These are phyloP conservation scores for Candida tallmaniae DNA, from an alignment of 805 yeast species.

Conservation along the genomic window DNA sequence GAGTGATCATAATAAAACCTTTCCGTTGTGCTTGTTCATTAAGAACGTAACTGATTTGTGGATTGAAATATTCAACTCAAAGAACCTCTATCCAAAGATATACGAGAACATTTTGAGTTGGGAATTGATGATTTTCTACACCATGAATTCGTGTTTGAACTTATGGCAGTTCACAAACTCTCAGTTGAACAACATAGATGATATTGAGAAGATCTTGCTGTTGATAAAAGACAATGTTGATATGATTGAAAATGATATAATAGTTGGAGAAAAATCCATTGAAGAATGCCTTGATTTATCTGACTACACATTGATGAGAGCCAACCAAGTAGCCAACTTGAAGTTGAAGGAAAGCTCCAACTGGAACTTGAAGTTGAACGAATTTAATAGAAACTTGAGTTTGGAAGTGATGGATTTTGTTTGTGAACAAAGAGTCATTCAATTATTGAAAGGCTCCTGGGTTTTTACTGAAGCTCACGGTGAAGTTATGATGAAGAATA, in stretches of 20 bases:
- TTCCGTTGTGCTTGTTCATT: constrained; percentile 45
- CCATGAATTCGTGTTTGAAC: constrained; percentile 53
- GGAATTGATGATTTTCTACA: constrained; percentile 50
- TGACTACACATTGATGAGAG: constrained; percentile 42
- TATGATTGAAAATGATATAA: constrained; percentile 20
- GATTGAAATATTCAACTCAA: constrained; percentile 29
- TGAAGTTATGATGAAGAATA: constrained; percentile 18
- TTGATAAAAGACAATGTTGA: constrained; percentile 35
- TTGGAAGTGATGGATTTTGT: constrained; percentile 66
- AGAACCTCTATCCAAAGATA: constrained; percentile 31
- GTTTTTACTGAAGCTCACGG: constrained; percentile 60
- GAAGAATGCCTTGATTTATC: constrained; percentile 46
- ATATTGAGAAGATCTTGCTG: constrained; percentile 47
- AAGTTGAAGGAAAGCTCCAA: constrained; percentile 28
- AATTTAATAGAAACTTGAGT: constrained; percentile 47
- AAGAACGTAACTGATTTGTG: constrained; percentile 31
- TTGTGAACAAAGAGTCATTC: constrained; percentile 67
- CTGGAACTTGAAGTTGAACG: constrained; percentile 45
- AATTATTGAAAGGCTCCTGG: constrained; percentile 77
- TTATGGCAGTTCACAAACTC: constrained; percentile 67
- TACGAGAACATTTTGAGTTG: constrained; percentile 42
- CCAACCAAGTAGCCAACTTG: constrained; percentile 45
- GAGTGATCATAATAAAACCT: constrained; percentile 45
- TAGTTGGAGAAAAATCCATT: constrained; percentile 18
- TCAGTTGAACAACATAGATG: constrained; percentile 35